Base-by-base conservation (phyloP, 1,284 basidiomycete species). In the Apiotrichum montevideense region DNA sequence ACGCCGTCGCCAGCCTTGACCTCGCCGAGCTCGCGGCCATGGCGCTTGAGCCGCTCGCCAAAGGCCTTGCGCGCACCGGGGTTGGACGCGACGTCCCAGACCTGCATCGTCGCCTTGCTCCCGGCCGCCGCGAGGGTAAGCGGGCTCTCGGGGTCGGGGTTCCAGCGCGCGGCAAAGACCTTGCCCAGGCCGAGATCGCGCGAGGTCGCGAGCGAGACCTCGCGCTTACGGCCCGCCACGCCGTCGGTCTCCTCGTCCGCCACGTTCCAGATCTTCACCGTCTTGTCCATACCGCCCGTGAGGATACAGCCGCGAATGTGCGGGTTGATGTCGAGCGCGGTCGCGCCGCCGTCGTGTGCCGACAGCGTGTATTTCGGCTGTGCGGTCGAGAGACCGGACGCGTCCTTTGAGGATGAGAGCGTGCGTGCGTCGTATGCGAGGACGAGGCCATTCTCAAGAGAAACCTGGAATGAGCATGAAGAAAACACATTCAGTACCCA, bases 111-210 rank as follows among this genome's bases (percentile, higher is more conserved):
- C 2, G 90, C 95, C 67, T 90, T 88, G 6, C 89, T 92, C 4
- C 96, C 96, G 11, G 88, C 96, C 2, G 91, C 94, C 1, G 94
- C 95, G 46, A 99, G 75, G 1, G 91, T 96, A 52, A 98, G 84
- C 0, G 94, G 88, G 67, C 96, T 90, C 41, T 72, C 72, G 11
- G 69, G 58, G 73, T 98, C 92, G 0, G 96, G 95, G 29, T 90
- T 94, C 81, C 90, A 98, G 3, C 83, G 80, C 0, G 87, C 82
- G 1, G 92, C 87, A 77, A 98, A 98, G 15, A 98, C 87, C 79
- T 96, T 96, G 74, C 95, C 95, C 51, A 97, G 85, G 45, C 91
- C 94, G n/a, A 99, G 80, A 75, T 99, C 94, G 59, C 93, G 79
- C 10, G 86, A 87, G 0, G 87, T 87, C 5, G 93, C 92, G 64